Percentiles rank a stretch among this genome's conserved stretches.
These are phyloP conservation scores for Termitomyces sp. DNA, from an alignment of 768 basidiomycete genomes.

Conservation along the genomic window DNA sequence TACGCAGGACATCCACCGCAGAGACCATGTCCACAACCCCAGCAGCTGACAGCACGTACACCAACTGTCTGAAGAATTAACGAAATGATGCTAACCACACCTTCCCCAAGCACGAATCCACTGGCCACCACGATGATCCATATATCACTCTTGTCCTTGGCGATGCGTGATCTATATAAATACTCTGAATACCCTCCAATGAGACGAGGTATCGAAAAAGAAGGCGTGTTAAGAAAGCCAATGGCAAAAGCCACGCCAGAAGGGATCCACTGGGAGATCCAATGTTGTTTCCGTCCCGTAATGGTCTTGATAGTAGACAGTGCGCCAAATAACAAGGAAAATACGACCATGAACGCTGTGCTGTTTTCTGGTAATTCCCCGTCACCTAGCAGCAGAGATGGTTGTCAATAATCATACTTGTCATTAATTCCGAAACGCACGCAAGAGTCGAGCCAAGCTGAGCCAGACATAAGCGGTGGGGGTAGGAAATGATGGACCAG, in stretches of 20 bases:
- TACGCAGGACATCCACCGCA: conserved; percentile 60
- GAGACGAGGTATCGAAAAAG: conserved; percentile 87
- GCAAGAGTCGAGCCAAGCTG: conserved; percentile 65
- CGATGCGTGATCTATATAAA: conserved; percentile 48
- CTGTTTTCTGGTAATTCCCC: conserved; percentile 78
- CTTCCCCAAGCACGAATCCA: conserved; percentile 95
- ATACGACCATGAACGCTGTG: conserved; percentile 70
- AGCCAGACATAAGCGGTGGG: conserved; percentile 96
- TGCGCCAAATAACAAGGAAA: conserved; percentile 64
- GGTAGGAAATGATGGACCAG: conserved; percentile 92
- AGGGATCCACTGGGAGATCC: conserved; percentile 75
- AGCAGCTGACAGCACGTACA: conserved; percentile 73
- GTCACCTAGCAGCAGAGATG: conserved; percentile 47
- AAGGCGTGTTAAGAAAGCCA: conserved; percentile 93
- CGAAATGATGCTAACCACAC: conserved; percentile 79
- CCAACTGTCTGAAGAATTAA: conserved; percentile 71
- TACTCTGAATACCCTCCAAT: conserved; percentile 84
- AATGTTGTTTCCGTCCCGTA: conserved; percentile 38
- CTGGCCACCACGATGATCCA: conserved; percentile 83
- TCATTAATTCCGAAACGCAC: conserved; percentile 34
- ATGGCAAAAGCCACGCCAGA: conserved; percentile 95
- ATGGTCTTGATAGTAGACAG: conserved; percentile 65
- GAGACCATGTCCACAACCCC: conserved; percentile 75
- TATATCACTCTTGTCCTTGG: conserved; percentile 55
- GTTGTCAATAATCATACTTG: neutral